Percentiles rank a stretch among this genome's conserved stretches.
Evolutionary conservation across 805 yeast species (phyloP).

Genomic region (Spathaspora arborariae): DNA sequence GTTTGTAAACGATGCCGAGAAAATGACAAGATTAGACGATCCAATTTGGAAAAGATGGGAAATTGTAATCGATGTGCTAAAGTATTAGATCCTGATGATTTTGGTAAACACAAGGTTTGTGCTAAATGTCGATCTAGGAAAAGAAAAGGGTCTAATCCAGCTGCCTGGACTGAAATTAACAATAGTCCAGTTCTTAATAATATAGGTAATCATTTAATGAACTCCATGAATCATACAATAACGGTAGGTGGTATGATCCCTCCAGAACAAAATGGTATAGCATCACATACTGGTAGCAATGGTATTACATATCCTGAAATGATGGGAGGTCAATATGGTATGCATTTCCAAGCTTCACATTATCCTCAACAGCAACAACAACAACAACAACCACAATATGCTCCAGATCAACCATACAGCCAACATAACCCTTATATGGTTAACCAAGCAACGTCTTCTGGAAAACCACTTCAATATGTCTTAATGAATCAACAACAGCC

Average conservation of each 20-base stretch:
- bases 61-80: slow-evolving; percentile 62
- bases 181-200: not conserved
- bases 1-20: slow-evolving; percentile 66
- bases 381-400: not conserved
- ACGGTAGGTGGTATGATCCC: not conserved
- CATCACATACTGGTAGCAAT: not conserved
- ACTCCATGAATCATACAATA: not conserved
- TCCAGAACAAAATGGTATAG: not conserved
- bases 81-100: slow-evolving; percentile 41
- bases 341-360: not conserved
- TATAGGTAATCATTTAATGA: not conserved
- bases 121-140: slow-evolving; percentile 49
- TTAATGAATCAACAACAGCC: not conserved
- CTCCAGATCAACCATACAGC: not conserved
- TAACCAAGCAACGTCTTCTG: not conserved
- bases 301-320: not conserved
- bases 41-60: slow-evolving; percentile 53
- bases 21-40: slow-evolving; percentile 56
- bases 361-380: not conserved
- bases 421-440: not conserved
- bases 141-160: slow-evolving; percentile 29
- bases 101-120: slow-evolving; percentile 56
- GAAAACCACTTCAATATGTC: not conserved
- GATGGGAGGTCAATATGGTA: not conserved
- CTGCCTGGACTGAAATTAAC: not conserved